These are phyloP conservation scores for Suillus subaureus DNA, from an alignment of 768 basidiomycete species.

Conservation along the genomic window DNA sequence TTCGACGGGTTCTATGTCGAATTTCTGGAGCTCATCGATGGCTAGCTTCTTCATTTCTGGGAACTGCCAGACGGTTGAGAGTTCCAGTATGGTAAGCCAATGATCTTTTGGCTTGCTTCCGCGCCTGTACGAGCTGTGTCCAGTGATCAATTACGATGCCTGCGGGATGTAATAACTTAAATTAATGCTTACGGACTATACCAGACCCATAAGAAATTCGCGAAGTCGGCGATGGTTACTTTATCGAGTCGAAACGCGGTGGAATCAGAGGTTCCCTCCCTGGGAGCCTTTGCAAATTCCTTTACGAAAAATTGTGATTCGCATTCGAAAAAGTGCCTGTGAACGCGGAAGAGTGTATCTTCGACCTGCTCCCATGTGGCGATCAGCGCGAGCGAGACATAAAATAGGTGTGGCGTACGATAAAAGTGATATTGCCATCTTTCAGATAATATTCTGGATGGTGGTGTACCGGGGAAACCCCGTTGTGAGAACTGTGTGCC, in stretches of 20 bases:
- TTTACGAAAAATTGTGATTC: conserved; percentile 35
- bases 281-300: conserved; percentile 20
- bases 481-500: not conserved
- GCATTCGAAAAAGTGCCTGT: conserved; percentile 26
- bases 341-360: not conserved
- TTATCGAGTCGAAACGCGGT: conserved; percentile 19
- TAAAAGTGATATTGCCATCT: not conserved
- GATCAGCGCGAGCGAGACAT: not conserved
- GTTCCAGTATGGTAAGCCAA: conserved; percentile 57
- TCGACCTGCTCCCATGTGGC: not conserved
- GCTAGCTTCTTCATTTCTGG: conserved; percentile 51
- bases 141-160: not conserved
- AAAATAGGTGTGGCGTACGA: not conserved
- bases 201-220: conserved; percentile 53
- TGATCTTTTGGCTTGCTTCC: conserved; percentile 43
- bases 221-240: conserved; percentile 42
- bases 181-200: conserved; percentile 49
- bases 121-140: conserved; percentile 56
- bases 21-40: conserved; percentile 54
- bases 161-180: not conserved
- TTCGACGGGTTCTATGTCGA: conserved; percentile 47
- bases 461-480: not conserved
- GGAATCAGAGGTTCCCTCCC: not conserved
- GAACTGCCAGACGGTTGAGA: conserved; percentile 60
- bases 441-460: not conserved